Evolutionary conservation across 345 rosid species (phyloP).

Genomic region (Aquilaria sinensis): DNA sequence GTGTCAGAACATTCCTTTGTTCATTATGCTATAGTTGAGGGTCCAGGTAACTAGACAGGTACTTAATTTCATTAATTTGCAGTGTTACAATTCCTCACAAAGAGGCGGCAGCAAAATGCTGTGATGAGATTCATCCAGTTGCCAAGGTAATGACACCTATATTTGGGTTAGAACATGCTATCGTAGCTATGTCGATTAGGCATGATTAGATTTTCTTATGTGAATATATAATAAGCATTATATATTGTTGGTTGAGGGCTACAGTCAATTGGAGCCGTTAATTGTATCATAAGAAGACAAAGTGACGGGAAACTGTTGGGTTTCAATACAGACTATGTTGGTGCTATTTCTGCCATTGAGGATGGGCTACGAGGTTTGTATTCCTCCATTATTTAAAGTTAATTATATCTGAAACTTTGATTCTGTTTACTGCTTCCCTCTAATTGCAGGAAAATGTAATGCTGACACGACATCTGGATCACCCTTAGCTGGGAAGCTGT

Average conservation of each 20-base stretch:
- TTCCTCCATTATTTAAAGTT: constrained; percentile 8
- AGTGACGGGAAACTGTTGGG: constrained; percentile 76
- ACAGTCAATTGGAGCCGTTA: constrained; percentile 97
- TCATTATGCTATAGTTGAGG: background rate
- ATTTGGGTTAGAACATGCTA: background rate
- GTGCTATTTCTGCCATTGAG: constrained; percentile 96
- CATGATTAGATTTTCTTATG: constrained; percentile 2
- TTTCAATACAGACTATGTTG: constrained; percentile 82
- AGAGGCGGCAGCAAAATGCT: constrained; percentile 73
- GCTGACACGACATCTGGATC: constrained; percentile 28
- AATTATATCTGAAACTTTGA: constrained; percentile 2
- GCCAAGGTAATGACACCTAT: constrained; percentile 53
- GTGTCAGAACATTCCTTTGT: constrained; percentile 2
- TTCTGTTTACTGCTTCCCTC: constrained; percentile 8
- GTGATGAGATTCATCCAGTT: constrained; percentile 86
- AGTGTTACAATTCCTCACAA: constrained; percentile 94
- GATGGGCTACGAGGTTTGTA: constrained; percentile 74
- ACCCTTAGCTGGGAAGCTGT: constrained; percentile 71
- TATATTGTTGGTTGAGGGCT: constrained; percentile 16
- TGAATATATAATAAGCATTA: constrained; percentile 1
- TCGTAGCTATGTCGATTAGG: background rate
- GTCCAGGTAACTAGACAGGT: constrained; percentile 1
- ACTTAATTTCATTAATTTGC: constrained; percentile 23
- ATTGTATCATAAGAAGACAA: constrained; percentile 71
- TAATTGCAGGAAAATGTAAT: constrained; percentile 37